Evolutionary conservation across 768 basidiomycete species (phyloP).

Genomic region (Tylopilus plumbeoviolaceoides): DNA sequence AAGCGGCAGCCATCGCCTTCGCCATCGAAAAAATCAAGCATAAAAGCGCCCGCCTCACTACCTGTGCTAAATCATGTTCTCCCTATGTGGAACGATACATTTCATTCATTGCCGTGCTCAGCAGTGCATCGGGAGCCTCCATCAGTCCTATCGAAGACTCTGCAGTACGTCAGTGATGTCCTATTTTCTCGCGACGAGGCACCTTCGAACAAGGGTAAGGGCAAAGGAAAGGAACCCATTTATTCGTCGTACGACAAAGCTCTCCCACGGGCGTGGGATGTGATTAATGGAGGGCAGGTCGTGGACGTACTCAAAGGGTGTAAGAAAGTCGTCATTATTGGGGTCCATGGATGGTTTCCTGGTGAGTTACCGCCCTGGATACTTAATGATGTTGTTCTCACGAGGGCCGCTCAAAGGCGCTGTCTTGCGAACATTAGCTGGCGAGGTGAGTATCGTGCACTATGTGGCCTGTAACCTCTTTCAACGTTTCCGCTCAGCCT

Average conservation of each 20-base stretch:
- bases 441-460: constrained; percentile 50
- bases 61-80: constrained; percentile 74
- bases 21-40: constrained; percentile 41
- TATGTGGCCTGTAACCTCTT: background rate
- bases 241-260: constrained; percentile 52
- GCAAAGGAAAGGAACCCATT: constrained; percentile 23
- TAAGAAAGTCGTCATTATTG: constrained; percentile 73
- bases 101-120: constrained; percentile 70
- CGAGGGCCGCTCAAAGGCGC: constrained; percentile 38
- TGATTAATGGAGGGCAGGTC: constrained; percentile 37
- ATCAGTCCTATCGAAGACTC: constrained; percentile 48
- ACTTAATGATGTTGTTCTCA: constrained; percentile 16
- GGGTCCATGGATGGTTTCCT: constrained; percentile 89
- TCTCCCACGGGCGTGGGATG: constrained; percentile 67
- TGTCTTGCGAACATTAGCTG: constrained; percentile 63
- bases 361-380: constrained; percentile 40
- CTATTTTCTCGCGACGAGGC: constrained; percentile 45
- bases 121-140: constrained; percentile 34
- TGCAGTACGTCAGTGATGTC: constrained; percentile 56
- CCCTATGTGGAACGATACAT: constrained; percentile 86
- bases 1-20: constrained; percentile 38
- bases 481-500: constrained; percentile 40
- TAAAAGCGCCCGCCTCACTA: constrained; percentile 34
- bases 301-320: constrained; percentile 55
- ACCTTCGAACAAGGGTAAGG: constrained; percentile 32